Conservation (phyloP, 495 filamentous ascomycete genomes). For the Neurospora tetraspora region DNA sequence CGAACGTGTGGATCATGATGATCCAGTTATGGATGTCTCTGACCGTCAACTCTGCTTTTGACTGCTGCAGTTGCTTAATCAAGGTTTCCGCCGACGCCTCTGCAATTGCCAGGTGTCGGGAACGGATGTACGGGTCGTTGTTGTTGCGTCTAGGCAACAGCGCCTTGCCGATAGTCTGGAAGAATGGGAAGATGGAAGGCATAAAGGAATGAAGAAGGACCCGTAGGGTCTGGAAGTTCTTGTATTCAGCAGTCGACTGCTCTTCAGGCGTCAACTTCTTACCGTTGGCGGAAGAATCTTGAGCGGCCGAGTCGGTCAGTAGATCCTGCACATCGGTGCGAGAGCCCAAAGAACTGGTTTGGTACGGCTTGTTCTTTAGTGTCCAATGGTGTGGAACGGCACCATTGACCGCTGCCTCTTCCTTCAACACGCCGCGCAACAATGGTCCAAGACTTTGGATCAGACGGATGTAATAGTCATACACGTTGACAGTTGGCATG, state of each 20-base stretch:
- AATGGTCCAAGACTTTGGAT: conserved; percentile 64
- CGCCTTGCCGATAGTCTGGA: conserved; percentile 69
- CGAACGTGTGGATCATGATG: conserved; percentile 64
- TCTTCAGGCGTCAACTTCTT: conserved; percentile 26
- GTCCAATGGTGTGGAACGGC: conserved; percentile 37
- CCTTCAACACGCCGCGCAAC: conserved; percentile 68
- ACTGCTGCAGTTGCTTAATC: conserved; percentile 47
- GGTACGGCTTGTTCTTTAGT: conserved; percentile 1
- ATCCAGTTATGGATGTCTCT: conserved; percentile 67
- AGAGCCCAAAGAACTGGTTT: neutral
- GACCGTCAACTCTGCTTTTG: conserved; percentile 13
- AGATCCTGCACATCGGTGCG: neutral
- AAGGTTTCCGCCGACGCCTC: conserved; percentile 66
- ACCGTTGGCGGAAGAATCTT: conserved; percentile 1
- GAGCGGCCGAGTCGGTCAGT: conserved; percentile 33
- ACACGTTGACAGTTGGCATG: conserved; percentile 66
- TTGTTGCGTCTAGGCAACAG: conserved; percentile 61
- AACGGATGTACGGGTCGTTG: conserved; percentile 50
- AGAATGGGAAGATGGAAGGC: conserved; percentile 61
- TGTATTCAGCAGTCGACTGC: conserved; percentile 41
- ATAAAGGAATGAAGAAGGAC: conserved; percentile 68
- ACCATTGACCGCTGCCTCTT: conserved; percentile 59
- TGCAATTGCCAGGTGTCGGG: conserved; percentile 62
- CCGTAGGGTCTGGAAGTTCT: conserved; percentile 67
- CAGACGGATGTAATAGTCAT: conserved; percentile 63